phyloP scores from a whole-genome alignment of 2,329 filamentous ascomycete species.

The Cytospora piceicola region DNA sequence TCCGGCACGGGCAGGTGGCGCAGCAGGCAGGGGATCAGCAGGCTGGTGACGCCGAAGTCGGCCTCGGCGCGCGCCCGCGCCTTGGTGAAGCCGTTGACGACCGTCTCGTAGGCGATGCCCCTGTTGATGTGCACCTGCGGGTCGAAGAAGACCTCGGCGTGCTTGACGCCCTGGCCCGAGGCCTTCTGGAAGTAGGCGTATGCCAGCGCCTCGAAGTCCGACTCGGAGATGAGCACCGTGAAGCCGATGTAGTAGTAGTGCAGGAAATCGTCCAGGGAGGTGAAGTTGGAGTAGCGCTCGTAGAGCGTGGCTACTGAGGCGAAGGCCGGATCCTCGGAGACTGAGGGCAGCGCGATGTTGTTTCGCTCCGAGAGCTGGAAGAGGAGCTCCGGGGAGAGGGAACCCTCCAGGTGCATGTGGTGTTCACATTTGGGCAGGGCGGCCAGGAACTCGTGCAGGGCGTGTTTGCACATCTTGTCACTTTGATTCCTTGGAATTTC shows the following conservation, averaged over 20 bases:
- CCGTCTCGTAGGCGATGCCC: slow-evolving; percentile 64
- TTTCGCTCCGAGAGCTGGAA: slow-evolving; percentile 72
- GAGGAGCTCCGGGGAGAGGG: slow-evolving; percentile 69
- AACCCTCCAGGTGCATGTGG: slow-evolving; percentile 80
- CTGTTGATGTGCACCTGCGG: slow-evolving; percentile 73
- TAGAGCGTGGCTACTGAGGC: slow-evolving; percentile 61
- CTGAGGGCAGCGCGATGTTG: slow-evolving; percentile 60
- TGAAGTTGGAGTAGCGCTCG: slow-evolving; percentile 68
- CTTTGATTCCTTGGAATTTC: background rate
- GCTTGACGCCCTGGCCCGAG: slow-evolving; percentile 65
- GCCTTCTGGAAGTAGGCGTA: slow-evolving; percentile 72
- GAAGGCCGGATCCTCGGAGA: slow-evolving; percentile 63
- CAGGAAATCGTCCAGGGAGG: slow-evolving; percentile 76
- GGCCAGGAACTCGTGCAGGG: slow-evolving; percentile 62
- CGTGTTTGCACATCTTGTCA: slow-evolving; percentile 56
- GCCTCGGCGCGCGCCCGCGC: slow-evolving; percentile 63
- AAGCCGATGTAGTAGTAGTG: slow-evolving; percentile 80
- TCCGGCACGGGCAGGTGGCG: slow-evolving; percentile 67
- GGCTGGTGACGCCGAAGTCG: slow-evolving; percentile 67
- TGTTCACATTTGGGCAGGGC: slow-evolving; percentile 80
- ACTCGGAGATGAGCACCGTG: slow-evolving; percentile 64
- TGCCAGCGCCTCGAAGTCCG: slow-evolving; percentile 75
- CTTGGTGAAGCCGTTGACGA: slow-evolving; percentile 65
- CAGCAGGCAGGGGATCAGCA: slow-evolving; percentile 73
- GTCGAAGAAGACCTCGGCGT: slow-evolving; percentile 82